These are phyloP conservation scores for Eremothecium sinecaudum DNA, from an alignment of 1,139 yeast species.

Conservation along the genomic window DNA sequence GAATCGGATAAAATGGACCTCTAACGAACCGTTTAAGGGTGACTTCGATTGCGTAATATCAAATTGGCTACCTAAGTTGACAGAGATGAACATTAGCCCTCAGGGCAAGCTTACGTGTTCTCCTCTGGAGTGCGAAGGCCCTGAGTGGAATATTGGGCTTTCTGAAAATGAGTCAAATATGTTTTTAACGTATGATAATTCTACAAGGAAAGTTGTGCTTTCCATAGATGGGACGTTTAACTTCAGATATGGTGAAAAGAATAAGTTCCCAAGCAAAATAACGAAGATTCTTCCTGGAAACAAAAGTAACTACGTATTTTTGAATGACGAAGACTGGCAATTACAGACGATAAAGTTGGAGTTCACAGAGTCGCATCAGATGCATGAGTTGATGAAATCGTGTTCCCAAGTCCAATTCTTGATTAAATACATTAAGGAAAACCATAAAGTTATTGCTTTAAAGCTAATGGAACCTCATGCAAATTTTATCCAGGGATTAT, in stretches of 20 bases:
- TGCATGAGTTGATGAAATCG: slow-evolving; percentile 2
- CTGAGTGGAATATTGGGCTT: slow-evolving; percentile 2
- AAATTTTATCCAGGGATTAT: slow-evolving; percentile 3
- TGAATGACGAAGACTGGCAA: slow-evolving; percentile 3
- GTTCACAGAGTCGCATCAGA: slow-evolving; percentile 4
- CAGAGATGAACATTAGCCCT: slow-evolving; percentile 3
- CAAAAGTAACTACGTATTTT: slow-evolving; percentile 3
- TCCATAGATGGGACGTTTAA: slow-evolving; percentile 9
- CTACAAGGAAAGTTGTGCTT: slow-evolving; percentile 6
- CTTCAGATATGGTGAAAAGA: slow-evolving; percentile 7
- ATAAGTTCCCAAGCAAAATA: slow-evolving; percentile 7
- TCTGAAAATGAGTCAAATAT: slow-evolving; percentile 5
- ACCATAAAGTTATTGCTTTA: slow-evolving; percentile 1
- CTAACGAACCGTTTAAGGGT: neutral
- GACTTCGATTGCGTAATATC: slow-evolving; percentile 13
- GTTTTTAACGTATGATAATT: slow-evolving; percentile 7
- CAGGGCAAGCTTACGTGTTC: slow-evolving; percentile 4
- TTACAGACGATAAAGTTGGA: slow-evolving; percentile 5
- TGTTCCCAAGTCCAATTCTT: slow-evolving; percentile 3
- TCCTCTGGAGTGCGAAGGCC: slow-evolving; percentile 4
- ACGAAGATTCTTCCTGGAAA: slow-evolving; percentile 7
- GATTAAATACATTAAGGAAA: slow-evolving; percentile 1
- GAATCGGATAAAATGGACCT: slow-evolving; percentile 6
- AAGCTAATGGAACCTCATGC: slow-evolving; percentile 10
- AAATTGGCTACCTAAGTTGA: slow-evolving; percentile 14